Base-by-base conservation (phyloP, 2,329 filamentous ascomycete species). In the Fusarium goolgardi region DNA sequence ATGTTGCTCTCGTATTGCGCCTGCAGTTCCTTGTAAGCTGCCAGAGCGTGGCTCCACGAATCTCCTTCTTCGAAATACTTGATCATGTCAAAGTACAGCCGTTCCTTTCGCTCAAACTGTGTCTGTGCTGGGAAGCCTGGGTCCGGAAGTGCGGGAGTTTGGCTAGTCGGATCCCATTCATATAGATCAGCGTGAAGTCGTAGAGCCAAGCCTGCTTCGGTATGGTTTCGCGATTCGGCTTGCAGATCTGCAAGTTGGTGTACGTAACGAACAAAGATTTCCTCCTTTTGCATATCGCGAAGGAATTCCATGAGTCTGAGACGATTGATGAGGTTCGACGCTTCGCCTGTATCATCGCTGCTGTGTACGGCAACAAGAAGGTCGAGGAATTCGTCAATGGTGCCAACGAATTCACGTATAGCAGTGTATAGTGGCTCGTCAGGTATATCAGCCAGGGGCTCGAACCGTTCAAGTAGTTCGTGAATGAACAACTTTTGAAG, bases 261-360 rank as follows among this genome's bases (percentile, higher is more conserved):
- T 16, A 98, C 94, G 74, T 98, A 97, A 69, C 94, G 91, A 68
- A 97, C 91, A 78, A 97, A 98, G 59, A 97, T 97, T 74, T 97
- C 94, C 77, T 97, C 94, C 75, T 97, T 97, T 71, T 96, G 92
- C 91, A 97, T 97, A 75, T 97, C 94, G 69, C 94, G 91, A 71
- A 98, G 85, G 79, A 97, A 98, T 72, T 97, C 93, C 94, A 98
- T 97, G 27, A 98, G 83, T 57, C 93, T 89, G 52, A 98, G 82
- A 1, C 93, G 93, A 77, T 97, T 94, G 78, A 97, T 92, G 68
- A 97, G 91, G 63, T 92, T 88, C 10, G 91, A 91, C 2, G 92
- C 90, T 75, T 97, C 93, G 44, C 88, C 91, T 6, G 84, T 86
- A 37, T 83, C 85, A 54, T 92, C 92, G 1, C 90, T 90, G 70